Evolutionary conservation across 495 filamentous ascomycete genomes (phyloP).

Genomic region (Penicillium bovifimosum): DNA sequence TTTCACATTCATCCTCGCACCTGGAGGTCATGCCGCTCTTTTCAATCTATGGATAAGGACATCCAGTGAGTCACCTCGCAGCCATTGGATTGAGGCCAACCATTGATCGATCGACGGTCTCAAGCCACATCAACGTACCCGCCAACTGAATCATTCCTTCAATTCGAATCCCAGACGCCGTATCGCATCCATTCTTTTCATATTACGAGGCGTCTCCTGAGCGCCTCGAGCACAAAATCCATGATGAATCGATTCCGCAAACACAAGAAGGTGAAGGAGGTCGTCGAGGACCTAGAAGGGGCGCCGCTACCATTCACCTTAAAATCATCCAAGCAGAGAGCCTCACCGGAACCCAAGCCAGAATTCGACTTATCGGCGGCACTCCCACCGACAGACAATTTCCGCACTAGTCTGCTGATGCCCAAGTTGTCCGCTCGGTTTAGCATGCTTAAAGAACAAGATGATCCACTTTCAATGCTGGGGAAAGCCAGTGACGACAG

Average conservation of each 20-base stretch:
- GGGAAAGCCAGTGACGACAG: conserved; percentile 95
- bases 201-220: neutral
- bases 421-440: conserved; percentile 90
- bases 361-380: conserved; percentile 67
- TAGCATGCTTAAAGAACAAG: conserved; percentile 92
- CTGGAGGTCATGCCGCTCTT: conserved; percentile 23
- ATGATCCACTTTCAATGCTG: conserved; percentile 78
- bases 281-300: conserved; percentile 14
- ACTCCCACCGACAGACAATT: conserved; percentile 79
- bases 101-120: neutral
- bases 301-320: conserved; percentile 24
- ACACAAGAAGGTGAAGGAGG: conserved; percentile 55
- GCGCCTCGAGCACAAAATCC: neutral
- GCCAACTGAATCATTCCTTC: neutral
- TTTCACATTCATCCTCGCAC: conserved; percentile 7
- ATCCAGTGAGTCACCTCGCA: conserved; percentile 15
- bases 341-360: conserved; percentile 47
- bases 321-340: conserved; percentile 53
- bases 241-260: conserved; percentile 72
- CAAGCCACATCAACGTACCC: neutral
- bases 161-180: neutral
- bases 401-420: conserved; percentile 96
- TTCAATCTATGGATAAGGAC: conserved; percentile 15
- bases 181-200: neutral
- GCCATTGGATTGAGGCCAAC: neutral